Base-by-base conservation (phyloP, 495 filamentous ascomycete genomes). In the Neurospora discreta region DNA sequence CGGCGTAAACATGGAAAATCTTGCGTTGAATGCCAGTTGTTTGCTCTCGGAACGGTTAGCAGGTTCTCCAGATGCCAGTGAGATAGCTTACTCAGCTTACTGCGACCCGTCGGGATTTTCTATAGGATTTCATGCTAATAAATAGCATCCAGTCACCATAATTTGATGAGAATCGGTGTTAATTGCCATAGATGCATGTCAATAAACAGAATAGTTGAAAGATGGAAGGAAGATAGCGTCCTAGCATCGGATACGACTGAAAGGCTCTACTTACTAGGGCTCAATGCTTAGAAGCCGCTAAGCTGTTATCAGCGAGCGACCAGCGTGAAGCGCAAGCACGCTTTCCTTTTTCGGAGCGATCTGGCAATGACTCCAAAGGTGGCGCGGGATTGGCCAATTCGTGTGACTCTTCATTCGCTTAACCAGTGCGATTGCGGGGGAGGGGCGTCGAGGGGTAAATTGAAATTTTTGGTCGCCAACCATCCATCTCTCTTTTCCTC, bases 401-500 rank as follows among this genome's bases (percentile, higher is more conserved):
- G 13, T 67, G 58, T 70, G 46, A 16, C 18, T 18, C 18, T 36
- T 26, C 23, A 5, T 3, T 40, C 60, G 73, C 43, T 72, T 70
- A 38, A 40, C 73, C 67, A 33, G 39, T 23, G 69, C 39, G 65
- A 79, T 72, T 77, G 78, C 77, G 79, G 79, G 79, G 79, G 79
- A 81, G 79, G 79, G 79, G 79, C 26, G 1, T 15, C 52, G 52
- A 65, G 26, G 52, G 26, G 26, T 33, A 65, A 65, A 16, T 33
- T 78, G 77, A 74, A 70, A 67, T 75, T 77, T 72, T 11, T 68
- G 69, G 71, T 43, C 74, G 76, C 76, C 72, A 73, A 72, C 72
- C 69, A 74, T 77, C 75, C 75, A 73, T 70, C 41, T 67, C 65
- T 26, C 74, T 77, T 78, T 70, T 42, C 65, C 46, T 67, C 46